Percentiles rank a stretch among this genome's conserved stretches.
These are phyloP conservation scores for Xylariaceae sp. DNA, from an alignment of 2,329 filamentous ascomycete genomes.

Conservation along the genomic window DNA sequence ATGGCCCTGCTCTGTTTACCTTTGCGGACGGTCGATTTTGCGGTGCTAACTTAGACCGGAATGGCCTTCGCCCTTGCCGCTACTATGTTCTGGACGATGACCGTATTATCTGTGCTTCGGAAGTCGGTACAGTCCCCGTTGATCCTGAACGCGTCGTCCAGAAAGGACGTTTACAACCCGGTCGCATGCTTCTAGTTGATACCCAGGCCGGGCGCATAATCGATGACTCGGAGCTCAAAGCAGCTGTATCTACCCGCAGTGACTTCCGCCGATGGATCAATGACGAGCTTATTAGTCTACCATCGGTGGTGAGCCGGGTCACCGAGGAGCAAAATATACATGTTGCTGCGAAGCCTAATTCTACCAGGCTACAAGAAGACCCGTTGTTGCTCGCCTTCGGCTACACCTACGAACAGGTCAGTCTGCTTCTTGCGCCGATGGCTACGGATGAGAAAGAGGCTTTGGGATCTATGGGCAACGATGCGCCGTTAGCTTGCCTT, in stretches of 20 bases:
- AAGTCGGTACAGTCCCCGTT: conserved; percentile 90
- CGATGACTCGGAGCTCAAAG: conserved; percentile 89
- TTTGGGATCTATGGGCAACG: conserved; percentile 96
- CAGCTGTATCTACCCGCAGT: conserved; percentile 80
- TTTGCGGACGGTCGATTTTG: conserved; percentile 97
- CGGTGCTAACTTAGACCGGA: conserved; percentile 94
- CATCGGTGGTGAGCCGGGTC: conserved; percentile 69
- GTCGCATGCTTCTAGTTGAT: conserved; percentile 94
- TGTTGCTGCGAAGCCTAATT: conserved; percentile 68
- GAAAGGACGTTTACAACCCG: conserved; percentile 91
- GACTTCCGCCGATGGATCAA: conserved; percentile 91
- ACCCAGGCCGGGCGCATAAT: conserved; percentile 89
- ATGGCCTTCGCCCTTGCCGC: conserved; percentile 91
- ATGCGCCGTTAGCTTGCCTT: conserved; percentile 88
- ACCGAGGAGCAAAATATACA: conserved; percentile 59
- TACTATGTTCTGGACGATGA: conserved; percentile 98
- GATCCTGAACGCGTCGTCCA: conserved; percentile 89
- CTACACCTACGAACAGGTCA: conserved; percentile 95
- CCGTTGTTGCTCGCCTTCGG: conserved; percentile 83
- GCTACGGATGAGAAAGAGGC: conserved; percentile 97
- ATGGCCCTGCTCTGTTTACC: conserved; percentile 93
- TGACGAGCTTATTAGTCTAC: conserved; percentile 79
- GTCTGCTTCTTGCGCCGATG: conserved; percentile 89
- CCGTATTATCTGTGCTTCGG: conserved; percentile 94
- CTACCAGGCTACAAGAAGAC: conserved; percentile 77